Evolutionary conservation across 805 yeast species (phyloP), one percentile per base, ranked within the genome.

Genomic region (Blastobotrys muscicola): DNA sequence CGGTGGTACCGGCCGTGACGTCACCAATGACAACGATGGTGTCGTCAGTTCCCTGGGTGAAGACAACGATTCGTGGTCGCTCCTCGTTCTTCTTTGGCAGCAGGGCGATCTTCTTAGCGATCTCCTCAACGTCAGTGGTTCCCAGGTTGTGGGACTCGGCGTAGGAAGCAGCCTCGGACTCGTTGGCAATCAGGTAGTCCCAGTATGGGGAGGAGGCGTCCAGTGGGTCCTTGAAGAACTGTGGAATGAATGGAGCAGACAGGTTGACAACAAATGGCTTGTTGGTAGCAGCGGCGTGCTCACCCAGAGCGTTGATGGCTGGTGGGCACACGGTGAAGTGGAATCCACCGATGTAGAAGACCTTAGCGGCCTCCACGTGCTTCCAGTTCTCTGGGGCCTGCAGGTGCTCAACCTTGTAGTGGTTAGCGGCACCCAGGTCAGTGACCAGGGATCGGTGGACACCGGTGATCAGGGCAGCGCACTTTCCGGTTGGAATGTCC

Each of bases 321-420:
- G 82, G 94, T 52, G 95, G 96, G 53, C 95, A 85, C 45, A 92
- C 99, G 45, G 99, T 92, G 69, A 92, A 75, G 68, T 92, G 99
- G 85, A 80, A 92, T n/a, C 99, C 99, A 59, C 97, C 98, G 61
- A 92, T 83, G 76, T 92, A 92, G 74, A 70, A 92, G 58, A 71
- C 74, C 64, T 79, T 72, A 48, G 90, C 97, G 41, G 69, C 71
- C 67, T 85, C 87, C 49, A 92, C 95, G 47, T 71, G 68, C 51
- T 69, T 69, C 96, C 97, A 89, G 75, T 89, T 85, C 67, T 82
- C 94, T 52, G 94, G 85, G 60, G 76, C 76, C 61, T 85, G 80
- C 61, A 92, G 75, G 67, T 92, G 97, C 46, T 76, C 76, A 41
- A 90, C 81, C 60, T 82, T 83, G 80, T 87, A 92, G 67, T 86